These are phyloP conservation scores for Berberis vulgaris DNA, from an alignment of 164 flowering plant genomes.

Conservation along the genomic window DNA sequence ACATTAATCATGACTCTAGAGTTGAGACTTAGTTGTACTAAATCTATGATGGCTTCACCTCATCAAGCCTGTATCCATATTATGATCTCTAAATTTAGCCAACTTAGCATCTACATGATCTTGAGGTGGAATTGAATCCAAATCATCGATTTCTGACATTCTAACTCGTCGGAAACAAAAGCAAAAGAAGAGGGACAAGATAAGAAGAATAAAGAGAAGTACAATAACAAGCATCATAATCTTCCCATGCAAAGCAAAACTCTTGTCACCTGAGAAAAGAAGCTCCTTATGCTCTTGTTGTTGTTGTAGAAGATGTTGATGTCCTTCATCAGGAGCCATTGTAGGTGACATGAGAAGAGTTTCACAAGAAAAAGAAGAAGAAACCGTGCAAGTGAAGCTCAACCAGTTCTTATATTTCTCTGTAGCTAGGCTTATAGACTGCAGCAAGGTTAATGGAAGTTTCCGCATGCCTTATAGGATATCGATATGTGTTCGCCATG, in stretches of 20 bases:
- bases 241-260: constrained; percentile 23
- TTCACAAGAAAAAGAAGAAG: not conserved
- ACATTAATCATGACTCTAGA: too few relatives aligned
- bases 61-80: not conserved
- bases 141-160: not conserved
- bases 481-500: too few relatives aligned
- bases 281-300: constrained; percentile 6
- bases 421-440: too few relatives aligned
- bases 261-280: constrained; percentile 17
- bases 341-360: constrained; percentile 1
- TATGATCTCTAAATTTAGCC: not conserved
- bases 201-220: constrained; percentile 15
- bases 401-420: too few relatives aligned
- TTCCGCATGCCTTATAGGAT: too few relatives aligned
- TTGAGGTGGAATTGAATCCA: not conserved
- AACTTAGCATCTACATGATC: not conserved
- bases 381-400: too few relatives aligned
- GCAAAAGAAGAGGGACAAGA: constrained; percentile 8
- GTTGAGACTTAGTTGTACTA: too few relatives aligned
- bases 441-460: too few relatives aligned
- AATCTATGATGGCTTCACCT: too few relatives aligned
- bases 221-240: constrained; percentile 22
- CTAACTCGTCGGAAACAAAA: constrained; percentile 4
- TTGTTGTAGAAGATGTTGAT: too few relatives aligned
- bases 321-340: constrained; percentile 6